These are phyloP conservation scores for Talaromyces funiculosus DNA, from an alignment of 2,329 filamentous ascomycete genomes.

Conservation along the genomic window DNA sequence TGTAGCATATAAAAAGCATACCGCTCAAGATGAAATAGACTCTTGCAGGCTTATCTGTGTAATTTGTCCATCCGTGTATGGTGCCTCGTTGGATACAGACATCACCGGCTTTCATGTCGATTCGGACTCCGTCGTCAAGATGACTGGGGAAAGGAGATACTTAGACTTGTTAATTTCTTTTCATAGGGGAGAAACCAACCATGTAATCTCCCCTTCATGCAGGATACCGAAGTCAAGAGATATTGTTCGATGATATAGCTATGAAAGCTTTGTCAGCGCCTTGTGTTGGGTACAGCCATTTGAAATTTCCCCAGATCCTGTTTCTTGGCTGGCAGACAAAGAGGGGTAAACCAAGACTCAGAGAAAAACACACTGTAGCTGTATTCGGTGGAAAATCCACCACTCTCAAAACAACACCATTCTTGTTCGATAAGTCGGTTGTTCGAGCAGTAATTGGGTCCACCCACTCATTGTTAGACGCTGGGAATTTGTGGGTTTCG, in stretches of 20 bases:
- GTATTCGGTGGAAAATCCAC: conserved; percentile 8
- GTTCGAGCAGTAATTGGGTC: not conserved
- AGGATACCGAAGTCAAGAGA: conserved; percentile 5
- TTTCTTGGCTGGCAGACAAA: not conserved
- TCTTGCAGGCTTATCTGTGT: not conserved
- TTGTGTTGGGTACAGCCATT: too few relatives aligned
- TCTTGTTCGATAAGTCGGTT: not conserved
- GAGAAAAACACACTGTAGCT: not conserved
- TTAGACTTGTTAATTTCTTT: not conserved
- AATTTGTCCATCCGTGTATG: conserved; percentile 4
- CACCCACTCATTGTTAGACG: conserved; percentile 1
- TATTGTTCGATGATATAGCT: conserved; percentile 5
- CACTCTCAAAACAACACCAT: conserved; percentile 7
- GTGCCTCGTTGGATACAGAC: conserved; percentile 4
- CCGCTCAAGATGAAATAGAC: conserved; percentile 6
- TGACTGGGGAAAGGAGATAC: not conserved
- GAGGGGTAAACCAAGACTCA: not conserved
- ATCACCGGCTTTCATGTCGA: conserved; percentile 5
- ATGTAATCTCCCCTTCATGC: conserved; percentile 1
- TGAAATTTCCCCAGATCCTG: too few relatives aligned
- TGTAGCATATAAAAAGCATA: not conserved
- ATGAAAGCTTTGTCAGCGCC: not conserved
- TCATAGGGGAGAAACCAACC: not conserved
- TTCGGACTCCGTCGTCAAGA: conserved; percentile 5
- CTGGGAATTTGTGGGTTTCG: conserved; percentile 7